Evolutionary conservation across 2,329 filamentous ascomycete genomes (phyloP), one percentile per base, ranked within the genome.

Genomic region (Arthrobotrys sphaeroides): DNA sequence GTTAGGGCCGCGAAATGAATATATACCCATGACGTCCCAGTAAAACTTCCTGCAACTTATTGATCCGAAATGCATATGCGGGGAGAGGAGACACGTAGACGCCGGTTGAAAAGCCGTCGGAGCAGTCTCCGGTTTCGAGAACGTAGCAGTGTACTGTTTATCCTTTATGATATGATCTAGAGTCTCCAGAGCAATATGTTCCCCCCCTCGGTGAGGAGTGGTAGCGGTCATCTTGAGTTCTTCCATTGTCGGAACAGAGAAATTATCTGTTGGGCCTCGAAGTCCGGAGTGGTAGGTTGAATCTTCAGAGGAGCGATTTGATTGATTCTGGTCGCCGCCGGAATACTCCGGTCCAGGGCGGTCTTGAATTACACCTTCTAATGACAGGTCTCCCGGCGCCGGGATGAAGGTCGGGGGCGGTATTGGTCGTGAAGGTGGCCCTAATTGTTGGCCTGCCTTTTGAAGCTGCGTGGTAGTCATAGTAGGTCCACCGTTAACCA

Each of bases 61-160:
- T 9, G 88, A 87, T 22, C 91, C 91, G 76, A 94, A 93, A 81
- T 94, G 91, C 65, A 92, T 82, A 80, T 91, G 88, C 0, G 91
- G 90, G 0, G 90, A 92, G 5, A 93, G 85, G 0, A 93, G 84
- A 0, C 90, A 93, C 0, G 91, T 93, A 0, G 90, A 87, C 80
- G 90, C 90, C 0, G 90, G 91, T 38, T 88, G 86, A 78, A 93
- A 92, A 1, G 87, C 89, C 1, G 91, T 90, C 0, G 91, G 91
- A 36, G 89, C 91, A 0, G 90, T 92, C 69, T 89, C 88, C 0
- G 91, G 91, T 81, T 94, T 94, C 80, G 89, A 87, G 79, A 94
- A 94, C 0, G 88, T 92, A 0, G 89, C 90, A 0, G 88, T 89
- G 80, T 92, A 93, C 62, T 87, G 85, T 72, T 87, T 85, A 76